Percentiles rank a stretch among this genome's conserved stretches.
Evolutionary conservation across 176 grass and related monocot genomes (phyloP).

Genomic region (Rhynchospora pubera): DNA sequence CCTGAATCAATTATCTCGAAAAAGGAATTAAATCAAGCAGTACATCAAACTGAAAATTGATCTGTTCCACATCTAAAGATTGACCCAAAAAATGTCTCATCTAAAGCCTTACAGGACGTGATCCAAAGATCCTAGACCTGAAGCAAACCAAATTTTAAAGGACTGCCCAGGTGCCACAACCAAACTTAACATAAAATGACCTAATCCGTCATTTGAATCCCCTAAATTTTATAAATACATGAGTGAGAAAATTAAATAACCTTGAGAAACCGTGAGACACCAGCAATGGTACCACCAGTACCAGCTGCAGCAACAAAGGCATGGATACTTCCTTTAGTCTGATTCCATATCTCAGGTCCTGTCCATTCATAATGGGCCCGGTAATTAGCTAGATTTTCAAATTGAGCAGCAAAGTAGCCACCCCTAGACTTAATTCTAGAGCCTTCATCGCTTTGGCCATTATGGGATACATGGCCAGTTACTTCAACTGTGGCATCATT

Average conservation of each 20-base stretch:
- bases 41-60: neutral
- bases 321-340: conserved; percentile 56
- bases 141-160: neutral
- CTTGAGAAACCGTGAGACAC: conserved; percentile 87
- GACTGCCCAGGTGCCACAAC: neutral
- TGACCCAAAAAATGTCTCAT: neutral
- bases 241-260: conserved; percentile 30
- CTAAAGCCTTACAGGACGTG: neutral
- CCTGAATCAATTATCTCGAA: neutral
- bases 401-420: conserved; percentile 93
- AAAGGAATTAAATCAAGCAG: neutral
- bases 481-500: conserved; percentile 19
- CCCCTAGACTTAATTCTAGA: conserved; percentile 40
- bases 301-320: conserved; percentile 85
- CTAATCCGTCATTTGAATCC: neutral
- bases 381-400: conserved; percentile 94
- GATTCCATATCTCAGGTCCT: conserved; percentile 93
- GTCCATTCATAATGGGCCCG: conserved; percentile 88
- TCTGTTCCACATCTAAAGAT: neutral
- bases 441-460: neutral
- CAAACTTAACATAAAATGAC: neutral
- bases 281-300: conserved; percentile 88
- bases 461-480: conserved; percentile 16
- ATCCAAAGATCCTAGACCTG: neutral
- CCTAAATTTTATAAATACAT: neutral